phyloP scores from a whole-genome alignment of 805 yeast species.

The Saccharomycopsis selenospora region DNA sequence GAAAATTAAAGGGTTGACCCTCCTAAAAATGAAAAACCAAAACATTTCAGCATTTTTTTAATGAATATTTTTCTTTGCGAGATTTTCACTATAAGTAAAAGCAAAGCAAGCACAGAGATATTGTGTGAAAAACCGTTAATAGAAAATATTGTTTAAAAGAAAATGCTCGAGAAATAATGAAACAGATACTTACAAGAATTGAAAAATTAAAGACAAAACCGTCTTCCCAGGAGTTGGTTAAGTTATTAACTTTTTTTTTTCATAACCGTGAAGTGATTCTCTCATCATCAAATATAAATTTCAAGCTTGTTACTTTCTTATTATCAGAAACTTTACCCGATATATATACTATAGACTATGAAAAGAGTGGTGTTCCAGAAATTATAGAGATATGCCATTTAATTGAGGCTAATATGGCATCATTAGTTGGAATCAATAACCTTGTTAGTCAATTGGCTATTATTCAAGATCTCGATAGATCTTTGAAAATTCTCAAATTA shows the following conservation, averaged over 20 bases:
- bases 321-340: constrained; percentile 12
- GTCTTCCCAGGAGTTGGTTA: not conserved
- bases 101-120: too few species aligned
- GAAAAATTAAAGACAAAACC: constrained; percentile 6
- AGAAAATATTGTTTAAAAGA: too few species aligned
- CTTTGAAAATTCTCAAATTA: not conserved
- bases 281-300: constrained; percentile 13
- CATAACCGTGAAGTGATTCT: not conserved
- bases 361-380: not conserved
- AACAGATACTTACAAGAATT: constrained; percentile 14
- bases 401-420: constrained; percentile 4
- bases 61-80: too few species aligned
- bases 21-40: too few species aligned
- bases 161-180: too few species aligned
- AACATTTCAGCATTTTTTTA: too few species aligned
- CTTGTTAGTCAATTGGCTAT: constrained; percentile 4
- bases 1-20: too few species aligned
- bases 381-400: not conserved
- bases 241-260: not conserved
- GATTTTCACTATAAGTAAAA: too few species aligned
- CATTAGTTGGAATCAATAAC: constrained; percentile 11
- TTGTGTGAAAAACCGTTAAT: too few species aligned
- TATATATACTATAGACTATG: constrained; percentile 3
- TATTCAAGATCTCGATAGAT: not conserved
- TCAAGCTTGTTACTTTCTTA: constrained; percentile 12